These are phyloP conservation scores for Elsinoe batatas DNA, from an alignment of 2,329 filamentous ascomycete genomes.

Conservation along the genomic window DNA sequence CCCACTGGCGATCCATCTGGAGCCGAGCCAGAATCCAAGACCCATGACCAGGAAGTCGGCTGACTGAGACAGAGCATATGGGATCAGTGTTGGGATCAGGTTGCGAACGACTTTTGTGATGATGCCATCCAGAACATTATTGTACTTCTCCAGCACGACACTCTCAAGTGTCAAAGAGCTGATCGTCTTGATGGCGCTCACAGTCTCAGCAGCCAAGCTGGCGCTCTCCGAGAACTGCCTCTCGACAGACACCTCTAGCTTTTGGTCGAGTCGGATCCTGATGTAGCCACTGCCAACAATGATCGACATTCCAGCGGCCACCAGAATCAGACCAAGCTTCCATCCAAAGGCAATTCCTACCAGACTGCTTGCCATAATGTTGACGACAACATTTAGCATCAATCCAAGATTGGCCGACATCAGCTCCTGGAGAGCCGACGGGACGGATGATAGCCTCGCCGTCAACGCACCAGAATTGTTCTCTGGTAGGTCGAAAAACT, in stretches of 20 bases:
- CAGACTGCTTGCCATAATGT: conserved; percentile 22
- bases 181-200: conserved; percentile 28
- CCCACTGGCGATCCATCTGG: conserved; percentile 23
- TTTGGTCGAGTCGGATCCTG: conserved; percentile 26
- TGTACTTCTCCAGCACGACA: conserved; percentile 23
- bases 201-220: conserved; percentile 27
- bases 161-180: conserved; percentile 26
- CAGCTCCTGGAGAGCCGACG: conserved; percentile 42
- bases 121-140: conserved; percentile 21
- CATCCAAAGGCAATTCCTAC: conserved; percentile 28
- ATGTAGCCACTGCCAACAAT: conserved; percentile 27
- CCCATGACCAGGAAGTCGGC: conserved; percentile 25
- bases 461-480: conserved; percentile 42
- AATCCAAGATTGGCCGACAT: conserved; percentile 37
- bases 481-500: conserved; percentile 34
- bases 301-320: conserved; percentile 26
- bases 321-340: conserved; percentile 28
- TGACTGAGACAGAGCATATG: conserved; percentile 26
- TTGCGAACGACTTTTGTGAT: conserved; percentile 18
- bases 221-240: conserved; percentile 27
- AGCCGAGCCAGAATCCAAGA: conserved; percentile 30
- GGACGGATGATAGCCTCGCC: conserved; percentile 39
- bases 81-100: conserved; percentile 19
- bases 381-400: conserved; percentile 26
- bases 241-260: conserved; percentile 23